These are phyloP conservation scores for Clarireedia homoeocarpa DNA, from an alignment of 2,329 filamentous ascomycete species.

Conservation along the genomic window DNA sequence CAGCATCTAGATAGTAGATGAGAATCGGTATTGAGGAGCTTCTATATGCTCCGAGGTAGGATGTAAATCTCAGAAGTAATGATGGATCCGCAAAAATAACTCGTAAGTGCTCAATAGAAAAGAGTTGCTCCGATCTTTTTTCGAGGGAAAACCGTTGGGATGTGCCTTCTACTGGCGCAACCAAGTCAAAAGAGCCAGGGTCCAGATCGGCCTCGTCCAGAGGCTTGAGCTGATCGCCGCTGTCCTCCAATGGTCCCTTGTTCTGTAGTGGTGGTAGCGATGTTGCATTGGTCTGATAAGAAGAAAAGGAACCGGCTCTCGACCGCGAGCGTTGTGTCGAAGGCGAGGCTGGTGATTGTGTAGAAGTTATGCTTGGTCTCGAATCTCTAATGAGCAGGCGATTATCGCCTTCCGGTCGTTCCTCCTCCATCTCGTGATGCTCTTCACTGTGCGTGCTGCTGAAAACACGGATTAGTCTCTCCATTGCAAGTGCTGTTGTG, in stretches of 20 bases:
- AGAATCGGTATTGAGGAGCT: conserved; percentile 57
- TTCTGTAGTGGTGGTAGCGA: conserved; percentile 25
- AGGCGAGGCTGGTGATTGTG: conserved; percentile 8
- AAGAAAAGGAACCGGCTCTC: conserved; percentile 17
- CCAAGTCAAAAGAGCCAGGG: conserved; percentile 44
- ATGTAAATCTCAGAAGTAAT: conserved; percentile 57
- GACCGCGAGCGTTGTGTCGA: conserved; percentile 19
- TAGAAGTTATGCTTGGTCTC: not conserved
- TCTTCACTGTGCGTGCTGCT: conserved; percentile 5
- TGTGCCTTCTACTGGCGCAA: conserved; percentile 35
- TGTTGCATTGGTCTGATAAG: conserved; percentile 24
- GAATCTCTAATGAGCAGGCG: conserved; percentile 3
- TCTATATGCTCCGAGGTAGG: conserved; percentile 53
- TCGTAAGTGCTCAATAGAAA: conserved; percentile 57
- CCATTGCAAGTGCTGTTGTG: too few species aligned
- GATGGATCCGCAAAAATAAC: conserved; percentile 57
- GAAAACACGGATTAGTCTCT: not conserved
- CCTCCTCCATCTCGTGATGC: not conserved
- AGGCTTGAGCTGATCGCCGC: conserved; percentile 41
- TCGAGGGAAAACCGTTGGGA: conserved; percentile 48
- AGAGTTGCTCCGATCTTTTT: conserved; percentile 54
- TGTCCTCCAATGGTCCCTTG: conserved; percentile 31
- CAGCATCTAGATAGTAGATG: conserved; percentile 63
- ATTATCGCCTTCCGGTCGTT: not conserved
- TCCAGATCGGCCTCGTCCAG: conserved; percentile 40